Conservation (phyloP, 148 eudicot species). For the Arbutus unedo region DNA sequence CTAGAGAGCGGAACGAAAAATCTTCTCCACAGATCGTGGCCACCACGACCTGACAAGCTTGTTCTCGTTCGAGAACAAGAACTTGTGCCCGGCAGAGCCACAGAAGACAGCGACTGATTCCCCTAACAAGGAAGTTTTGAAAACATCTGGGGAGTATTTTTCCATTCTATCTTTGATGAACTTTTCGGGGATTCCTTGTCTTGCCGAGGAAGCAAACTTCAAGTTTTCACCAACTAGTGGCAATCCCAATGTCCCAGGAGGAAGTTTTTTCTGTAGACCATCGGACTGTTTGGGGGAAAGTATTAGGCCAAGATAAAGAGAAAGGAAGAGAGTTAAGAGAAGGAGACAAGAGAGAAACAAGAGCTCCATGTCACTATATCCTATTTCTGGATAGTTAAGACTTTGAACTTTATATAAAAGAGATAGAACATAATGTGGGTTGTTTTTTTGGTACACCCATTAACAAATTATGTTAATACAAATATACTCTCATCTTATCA, state of each 20-base stretch:
- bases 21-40: slow-evolving; percentile 38
- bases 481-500: no score
- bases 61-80: slow-evolving; percentile 48
- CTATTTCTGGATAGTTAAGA: not conserved
- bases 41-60: slow-evolving; percentile 44
- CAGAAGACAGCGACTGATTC: slow-evolving; percentile 30
- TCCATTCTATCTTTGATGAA: slow-evolving; percentile 31
- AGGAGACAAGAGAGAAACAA: not conserved
- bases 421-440: not conserved
- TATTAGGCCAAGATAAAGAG: not conserved
- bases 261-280: not conserved
- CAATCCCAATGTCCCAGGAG: slow-evolving; percentile 49
- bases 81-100: slow-evolving; percentile 40
- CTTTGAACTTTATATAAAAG: not conserved
- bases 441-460: no score
- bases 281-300: not conserved
- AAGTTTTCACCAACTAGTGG: slow-evolving; percentile 47
- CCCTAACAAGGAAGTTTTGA: slow-evolving; percentile 40
- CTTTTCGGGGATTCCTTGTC: slow-evolving; percentile 34
- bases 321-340: not conserved
- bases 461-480: no score
- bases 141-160: slow-evolving; percentile 23
- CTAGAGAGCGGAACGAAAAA: slow-evolving; percentile 28
- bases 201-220: slow-evolving; percentile 18
- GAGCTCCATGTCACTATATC: not conserved